Conservation (phyloP, 176 grass and related monocot species). For the Zizania latifolia region DNA sequence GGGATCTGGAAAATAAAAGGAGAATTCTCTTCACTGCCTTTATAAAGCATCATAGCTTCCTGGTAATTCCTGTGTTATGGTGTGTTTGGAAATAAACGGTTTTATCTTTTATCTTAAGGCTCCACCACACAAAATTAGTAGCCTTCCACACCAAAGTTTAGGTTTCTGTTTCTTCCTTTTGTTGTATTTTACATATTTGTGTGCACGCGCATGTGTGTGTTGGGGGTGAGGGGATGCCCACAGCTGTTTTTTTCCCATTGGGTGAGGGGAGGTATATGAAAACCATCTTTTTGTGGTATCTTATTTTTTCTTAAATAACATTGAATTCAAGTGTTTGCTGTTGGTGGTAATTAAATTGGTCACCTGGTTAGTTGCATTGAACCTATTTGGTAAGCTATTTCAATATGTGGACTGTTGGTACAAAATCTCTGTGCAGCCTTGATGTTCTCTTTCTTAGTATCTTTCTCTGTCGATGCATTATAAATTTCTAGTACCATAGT, state of each 20-base stretch:
- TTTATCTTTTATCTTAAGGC: background rate
- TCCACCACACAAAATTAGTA: slow-evolving; percentile 9
- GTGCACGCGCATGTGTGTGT: too few species aligned
- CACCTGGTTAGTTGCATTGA: background rate
- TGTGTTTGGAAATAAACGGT: background rate
- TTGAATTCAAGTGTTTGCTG: background rate
- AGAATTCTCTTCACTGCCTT: background rate
- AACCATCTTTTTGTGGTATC: too few species aligned
- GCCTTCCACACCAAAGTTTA: background rate
- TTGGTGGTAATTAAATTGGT: slow-evolving; percentile 11
- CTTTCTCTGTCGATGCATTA: background rate
- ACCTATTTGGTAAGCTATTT: slow-evolving; percentile 13
- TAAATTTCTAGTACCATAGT: background rate
- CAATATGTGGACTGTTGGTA: slow-evolving; percentile 1
- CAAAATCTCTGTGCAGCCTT: slow-evolving; percentile 4
- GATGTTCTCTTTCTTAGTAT: slow-evolving; percentile 10
- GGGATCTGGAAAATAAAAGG: background rate
- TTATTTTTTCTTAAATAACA: too few species aligned
- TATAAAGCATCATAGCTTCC: background rate
- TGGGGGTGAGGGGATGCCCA: too few species aligned
- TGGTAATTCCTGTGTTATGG: background rate
- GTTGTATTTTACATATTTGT: background rate
- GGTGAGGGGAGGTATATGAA: too few species aligned
- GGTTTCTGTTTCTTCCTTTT: background rate
- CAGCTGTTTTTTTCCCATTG: too few species aligned